These are phyloP conservation scores for Vitis hybrid DNA, from an alignment of 177 flowering plant genomes.

Conservation along the genomic window DNA sequence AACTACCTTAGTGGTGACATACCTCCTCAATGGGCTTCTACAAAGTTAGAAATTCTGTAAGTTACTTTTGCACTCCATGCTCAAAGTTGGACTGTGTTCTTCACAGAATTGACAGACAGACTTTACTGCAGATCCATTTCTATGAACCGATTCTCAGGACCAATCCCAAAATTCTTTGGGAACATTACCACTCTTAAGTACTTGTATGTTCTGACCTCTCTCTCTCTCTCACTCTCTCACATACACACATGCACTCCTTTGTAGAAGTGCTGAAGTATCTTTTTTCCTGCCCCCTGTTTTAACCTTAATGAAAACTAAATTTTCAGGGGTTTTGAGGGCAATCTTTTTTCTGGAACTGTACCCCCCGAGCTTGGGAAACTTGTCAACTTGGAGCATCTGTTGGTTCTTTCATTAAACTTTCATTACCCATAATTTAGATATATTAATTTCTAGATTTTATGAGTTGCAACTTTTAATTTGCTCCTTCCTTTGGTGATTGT, in stretches of 20 bases:
- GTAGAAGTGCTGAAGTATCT: too few relatives aligned
- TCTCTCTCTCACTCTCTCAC: not conserved
- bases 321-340: slow-evolving; percentile 21
- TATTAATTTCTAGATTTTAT: not conserved
- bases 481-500: not conserved
- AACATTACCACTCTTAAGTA: slow-evolving; percentile 30
- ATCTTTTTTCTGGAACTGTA: slow-evolving; percentile 23
- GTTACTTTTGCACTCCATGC: not conserved
- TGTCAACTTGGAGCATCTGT: slow-evolving; percentile 19
- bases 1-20: slow-evolving; percentile 40
- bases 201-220: slow-evolving; percentile 19
- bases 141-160: slow-evolving; percentile 33
- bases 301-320: too few relatives aligned
- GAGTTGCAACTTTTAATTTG: not conserved
- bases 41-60: slow-evolving; percentile 27
- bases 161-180: slow-evolving; percentile 33
- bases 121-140: slow-evolving; percentile 24
- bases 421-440: not conserved
- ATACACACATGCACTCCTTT: too few relatives aligned
- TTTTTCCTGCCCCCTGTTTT: too few relatives aligned
- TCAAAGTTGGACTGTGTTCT: too few relatives aligned
- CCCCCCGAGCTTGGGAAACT: slow-evolving; percentile 29
- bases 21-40: slow-evolving; percentile 37
- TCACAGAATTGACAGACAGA: not conserved
- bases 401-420: too few relatives aligned